A percentile compares a stretch with the other conserved stretches of the same genome.
Evolutionary conservation across 768 basidiomycete species (phyloP).

Genomic region (Podaxis sp.): DNA sequence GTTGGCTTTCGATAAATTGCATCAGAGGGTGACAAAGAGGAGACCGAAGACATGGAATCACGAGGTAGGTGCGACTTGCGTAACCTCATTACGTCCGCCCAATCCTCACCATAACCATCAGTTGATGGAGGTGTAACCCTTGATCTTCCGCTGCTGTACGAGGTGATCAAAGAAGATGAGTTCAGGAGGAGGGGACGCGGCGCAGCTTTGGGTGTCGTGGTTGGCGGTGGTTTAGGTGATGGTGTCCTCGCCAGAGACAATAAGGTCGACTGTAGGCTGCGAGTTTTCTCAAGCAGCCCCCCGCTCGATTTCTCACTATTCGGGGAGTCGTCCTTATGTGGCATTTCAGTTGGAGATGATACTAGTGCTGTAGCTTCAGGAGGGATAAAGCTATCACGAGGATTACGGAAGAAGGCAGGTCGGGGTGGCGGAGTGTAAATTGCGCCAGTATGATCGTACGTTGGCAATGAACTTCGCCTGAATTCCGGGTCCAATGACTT

Average conservation of each 20-base stretch:
- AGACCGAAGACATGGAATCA: constrained; percentile 63
- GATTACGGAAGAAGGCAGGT: constrained; percentile 55
- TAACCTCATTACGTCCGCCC: constrained; percentile 47
- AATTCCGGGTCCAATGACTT: constrained; percentile 1
- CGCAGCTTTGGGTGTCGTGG: constrained; percentile 43
- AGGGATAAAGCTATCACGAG: constrained; percentile 53
- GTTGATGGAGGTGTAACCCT: constrained; percentile 19
- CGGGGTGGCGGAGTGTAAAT: constrained; percentile 55
- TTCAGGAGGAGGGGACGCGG: constrained; percentile 69
- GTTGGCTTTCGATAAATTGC: constrained; percentile 34
- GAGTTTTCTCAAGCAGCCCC: constrained; percentile 25
- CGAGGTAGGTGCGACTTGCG: constrained; percentile 42
- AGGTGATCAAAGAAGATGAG: constrained; percentile 46
- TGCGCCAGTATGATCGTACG: constrained; percentile 10
- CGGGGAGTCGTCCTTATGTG: constrained; percentile 15
- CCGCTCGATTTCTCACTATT: constrained; percentile 10
- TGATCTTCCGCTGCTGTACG: constrained; percentile 25
- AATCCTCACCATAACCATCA: constrained; percentile 29
- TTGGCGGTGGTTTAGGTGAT: constrained; percentile 31
- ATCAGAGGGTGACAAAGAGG: constrained; percentile 63
- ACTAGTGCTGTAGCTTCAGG: constrained; percentile 24
- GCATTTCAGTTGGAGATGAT: constrained; percentile 16
- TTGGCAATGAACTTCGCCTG: constrained; percentile 11
- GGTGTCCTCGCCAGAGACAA: constrained; percentile 5
- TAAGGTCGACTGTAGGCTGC: constrained; percentile 16